Percentiles rank a stretch among this genome's conserved stretches.
Conservation (phyloP, 169 alveolate species). For the Cryptosporidium bovis region DNA sequence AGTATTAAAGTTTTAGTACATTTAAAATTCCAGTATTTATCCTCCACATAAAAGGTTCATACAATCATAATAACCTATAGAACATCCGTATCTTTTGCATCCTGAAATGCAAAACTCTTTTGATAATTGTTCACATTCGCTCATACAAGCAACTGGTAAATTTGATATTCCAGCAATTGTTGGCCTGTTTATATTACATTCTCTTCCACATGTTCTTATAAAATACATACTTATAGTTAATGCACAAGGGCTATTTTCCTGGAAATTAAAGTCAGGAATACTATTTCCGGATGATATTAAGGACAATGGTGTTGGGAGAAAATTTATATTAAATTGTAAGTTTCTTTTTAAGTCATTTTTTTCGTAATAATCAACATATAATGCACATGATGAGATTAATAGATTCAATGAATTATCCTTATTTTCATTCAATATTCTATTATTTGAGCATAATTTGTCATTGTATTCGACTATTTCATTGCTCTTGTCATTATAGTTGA, state of each 20-base stretch:
- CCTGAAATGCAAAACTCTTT: constrained; percentile 59
- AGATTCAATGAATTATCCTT: constrained; percentile 1
- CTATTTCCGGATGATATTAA: constrained; percentile 31
- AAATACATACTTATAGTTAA: constrained; percentile 50
- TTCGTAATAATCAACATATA: constrained; percentile 22
- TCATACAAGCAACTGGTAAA: constrained; percentile 35
- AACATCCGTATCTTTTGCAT: constrained; percentile 60
- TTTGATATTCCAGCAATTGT: constrained; percentile 41
- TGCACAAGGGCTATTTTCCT: constrained; percentile 30
- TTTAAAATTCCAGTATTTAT: background rate
- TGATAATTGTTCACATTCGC: constrained; percentile 24
- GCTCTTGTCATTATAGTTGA: background rate
- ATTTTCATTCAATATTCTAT: constrained; percentile 2
- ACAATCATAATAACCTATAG: constrained; percentile 42
- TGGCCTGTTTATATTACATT: constrained; percentile 39
- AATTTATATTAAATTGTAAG: constrained; percentile 12
- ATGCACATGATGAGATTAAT: constrained; percentile 41
- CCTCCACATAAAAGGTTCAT: constrained; percentile 43
- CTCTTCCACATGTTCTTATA: constrained; percentile 65
- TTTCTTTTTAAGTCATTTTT: constrained; percentile 24
- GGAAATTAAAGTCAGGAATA: constrained; percentile 14
- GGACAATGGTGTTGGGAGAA: constrained; percentile 45
- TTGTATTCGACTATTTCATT: background rate
- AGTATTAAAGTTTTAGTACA: background rate
- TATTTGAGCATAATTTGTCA: constrained; percentile 12